These are phyloP conservation scores for Komagataella pseudopastoris DNA, from an alignment of 805 yeast species.

Conservation along the genomic window DNA sequence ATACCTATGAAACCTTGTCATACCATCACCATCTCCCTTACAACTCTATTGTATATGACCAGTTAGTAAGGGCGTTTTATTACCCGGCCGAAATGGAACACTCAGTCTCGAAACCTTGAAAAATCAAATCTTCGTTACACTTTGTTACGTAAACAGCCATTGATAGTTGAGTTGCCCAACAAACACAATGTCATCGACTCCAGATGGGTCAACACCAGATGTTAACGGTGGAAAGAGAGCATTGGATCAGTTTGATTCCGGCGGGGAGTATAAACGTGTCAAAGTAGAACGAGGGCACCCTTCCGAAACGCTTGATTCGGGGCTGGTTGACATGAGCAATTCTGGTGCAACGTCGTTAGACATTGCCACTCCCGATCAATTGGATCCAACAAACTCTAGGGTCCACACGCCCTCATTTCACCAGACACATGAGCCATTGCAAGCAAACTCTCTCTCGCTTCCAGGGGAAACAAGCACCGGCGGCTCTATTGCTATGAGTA, in stretches of 20 bases:
- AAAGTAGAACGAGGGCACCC: background rate
- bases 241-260: background rate
- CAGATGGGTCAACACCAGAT: background rate
- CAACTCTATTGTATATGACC: background rate
- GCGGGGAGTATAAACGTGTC: background rate
- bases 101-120: constrained; percentile 3
- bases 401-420: background rate
- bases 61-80: background rate
- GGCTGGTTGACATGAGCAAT: background rate
- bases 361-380: background rate
- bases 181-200: background rate
- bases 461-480: background rate
- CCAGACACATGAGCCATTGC: background rate
- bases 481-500: background rate
- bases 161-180: background rate
- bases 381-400: background rate
- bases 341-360: background rate
- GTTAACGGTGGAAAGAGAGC: background rate
- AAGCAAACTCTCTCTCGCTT: background rate
- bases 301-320: background rate
- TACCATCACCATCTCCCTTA: background rate
- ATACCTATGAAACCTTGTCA: too few species aligned
- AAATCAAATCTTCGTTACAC: background rate
- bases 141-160: background rate
- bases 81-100: background rate